A percentile compares a stretch with the other conserved stretches of the same genome.
Evolutionary conservation across 352 stramenopile genomes (phyloP).

Genomic region (Globisporangium camurandrum): DNA sequence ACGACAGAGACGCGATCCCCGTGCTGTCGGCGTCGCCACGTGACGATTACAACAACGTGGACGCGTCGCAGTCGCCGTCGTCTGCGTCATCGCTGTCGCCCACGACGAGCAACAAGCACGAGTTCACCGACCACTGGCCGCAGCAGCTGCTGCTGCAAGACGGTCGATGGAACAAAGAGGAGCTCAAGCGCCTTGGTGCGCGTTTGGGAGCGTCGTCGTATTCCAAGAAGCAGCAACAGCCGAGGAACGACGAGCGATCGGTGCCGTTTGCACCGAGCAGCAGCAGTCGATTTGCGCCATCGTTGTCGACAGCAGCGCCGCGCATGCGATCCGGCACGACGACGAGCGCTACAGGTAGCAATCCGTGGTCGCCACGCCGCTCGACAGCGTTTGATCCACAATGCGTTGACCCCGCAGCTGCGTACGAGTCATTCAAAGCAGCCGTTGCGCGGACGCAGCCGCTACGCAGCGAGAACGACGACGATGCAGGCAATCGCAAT

Average conservation of each 20-base stretch:
- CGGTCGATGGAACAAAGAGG: constrained; percentile 24
- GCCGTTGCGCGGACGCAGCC: constrained; percentile 12
- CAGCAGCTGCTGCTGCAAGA: constrained; percentile 12
- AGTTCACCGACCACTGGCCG: background rate
- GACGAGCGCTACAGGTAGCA: too few relatives aligned
- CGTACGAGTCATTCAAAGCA: constrained; percentile 11
- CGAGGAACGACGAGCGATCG: background rate
- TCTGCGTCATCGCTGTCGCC: too few relatives aligned
- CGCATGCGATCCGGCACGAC: constrained; percentile 4
- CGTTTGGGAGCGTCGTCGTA: constrained; percentile 16
- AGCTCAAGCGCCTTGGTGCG: constrained; percentile 22
- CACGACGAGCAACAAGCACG: too few relatives aligned
- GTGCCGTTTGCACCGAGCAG: too few relatives aligned
- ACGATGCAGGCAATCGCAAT: background rate
- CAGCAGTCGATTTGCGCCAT: too few relatives aligned
- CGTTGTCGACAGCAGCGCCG: background rate
- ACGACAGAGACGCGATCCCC: constrained; percentile 19
- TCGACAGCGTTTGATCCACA: constrained; percentile 4
- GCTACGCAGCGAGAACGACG: background rate
- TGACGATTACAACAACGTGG: background rate
- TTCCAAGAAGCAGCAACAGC: constrained; percentile 8
- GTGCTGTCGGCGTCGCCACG: constrained; percentile 5
- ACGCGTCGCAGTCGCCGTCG: constrained; percentile 2
- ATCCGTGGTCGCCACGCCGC: background rate
- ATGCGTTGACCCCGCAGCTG: constrained; percentile 7